Evolutionary conservation across 2,329 filamentous ascomycete genomes (phyloP).

Genomic region (Calonectria hongkongensis): DNA sequence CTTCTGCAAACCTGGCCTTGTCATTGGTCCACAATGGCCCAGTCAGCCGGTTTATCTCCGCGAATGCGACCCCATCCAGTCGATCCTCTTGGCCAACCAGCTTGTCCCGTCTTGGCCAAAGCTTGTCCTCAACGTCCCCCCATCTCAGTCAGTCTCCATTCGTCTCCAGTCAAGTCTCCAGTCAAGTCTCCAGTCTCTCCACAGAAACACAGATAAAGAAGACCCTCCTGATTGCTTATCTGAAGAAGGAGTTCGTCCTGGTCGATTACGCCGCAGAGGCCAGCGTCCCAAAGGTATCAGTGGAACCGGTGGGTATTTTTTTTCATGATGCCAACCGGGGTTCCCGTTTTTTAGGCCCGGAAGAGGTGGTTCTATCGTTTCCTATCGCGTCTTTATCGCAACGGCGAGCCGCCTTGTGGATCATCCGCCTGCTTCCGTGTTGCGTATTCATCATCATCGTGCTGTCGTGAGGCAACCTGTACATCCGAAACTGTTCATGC

Average conservation of each 20-base stretch:
- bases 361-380: constrained; percentile 10
- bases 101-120: constrained; percentile 19
- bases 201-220: constrained; percentile 13
- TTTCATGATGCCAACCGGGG: neutral
- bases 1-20: neutral
- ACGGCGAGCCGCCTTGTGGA: neutral
- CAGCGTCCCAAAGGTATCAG: constrained; percentile 12
- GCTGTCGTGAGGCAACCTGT: neutral
- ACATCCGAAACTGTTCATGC: neutral
- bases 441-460: neutral
- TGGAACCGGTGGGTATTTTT: constrained; percentile 4
- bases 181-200: neutral
- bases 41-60: constrained; percentile 24
- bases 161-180: too few relatives aligned
- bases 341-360: constrained; percentile 10
- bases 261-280: constrained; percentile 8
- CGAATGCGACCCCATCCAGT: constrained; percentile 13
- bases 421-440: neutral
- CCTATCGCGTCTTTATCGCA: neutral
- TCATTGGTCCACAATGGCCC: constrained; percentile 16
- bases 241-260: neutral
- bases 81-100: constrained; percentile 5
- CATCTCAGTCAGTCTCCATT: neutral
- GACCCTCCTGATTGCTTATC: constrained; percentile 23
- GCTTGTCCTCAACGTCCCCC: constrained; percentile 8